Conservation (phyloP, 2,329 filamentous ascomycete species). For the Fusarium neocosmosporiellum region DNA sequence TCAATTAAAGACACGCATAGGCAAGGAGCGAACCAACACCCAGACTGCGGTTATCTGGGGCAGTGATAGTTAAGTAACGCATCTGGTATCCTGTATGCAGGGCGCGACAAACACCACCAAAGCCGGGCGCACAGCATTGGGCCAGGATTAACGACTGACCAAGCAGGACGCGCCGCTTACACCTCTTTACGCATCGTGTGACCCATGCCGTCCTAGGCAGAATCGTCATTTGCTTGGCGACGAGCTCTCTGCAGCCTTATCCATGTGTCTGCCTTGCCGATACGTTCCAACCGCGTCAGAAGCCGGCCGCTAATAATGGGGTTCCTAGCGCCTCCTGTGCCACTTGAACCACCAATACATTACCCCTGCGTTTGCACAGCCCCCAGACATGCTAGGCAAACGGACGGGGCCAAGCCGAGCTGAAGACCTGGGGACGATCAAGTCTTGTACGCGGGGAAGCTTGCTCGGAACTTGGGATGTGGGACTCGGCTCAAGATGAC, state of each 20-base stretch:
- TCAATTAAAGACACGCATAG: background rate
- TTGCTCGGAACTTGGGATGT: background rate
- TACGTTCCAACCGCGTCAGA: conserved; percentile 17
- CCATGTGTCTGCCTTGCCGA: conserved; percentile 35
- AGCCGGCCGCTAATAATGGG: conserved; percentile 15
- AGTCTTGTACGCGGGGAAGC: conserved; percentile 15
- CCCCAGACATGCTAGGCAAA: conserved; percentile 20
- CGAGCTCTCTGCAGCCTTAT: conserved; percentile 25
- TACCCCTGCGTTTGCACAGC: conserved; percentile 39
- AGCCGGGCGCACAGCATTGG: conserved; percentile 35
- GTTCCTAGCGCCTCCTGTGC: conserved; percentile 30
- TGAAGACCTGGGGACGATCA: conserved; percentile 24
- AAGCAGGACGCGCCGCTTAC: conserved; percentile 7
- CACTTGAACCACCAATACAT: conserved; percentile 20
- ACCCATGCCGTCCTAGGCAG: conserved; percentile 24
- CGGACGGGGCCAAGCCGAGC: conserved; percentile 33
- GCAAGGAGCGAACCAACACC: conserved; percentile 1
- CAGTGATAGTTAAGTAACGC: conserved; percentile 41
- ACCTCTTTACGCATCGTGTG: conserved; percentile 34
- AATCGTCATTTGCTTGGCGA: conserved; percentile 12
- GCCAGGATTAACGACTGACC: conserved; percentile 11
- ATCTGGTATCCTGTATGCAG: conserved; percentile 11
- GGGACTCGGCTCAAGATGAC: conserved; percentile 7
- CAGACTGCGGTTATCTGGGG: conserved; percentile 18
- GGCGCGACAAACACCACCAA: conserved; percentile 25